Evolutionary conservation across 345 rosid genomes (phyloP), one percentile per base, ranked within the genome.

Genomic region (Theobroma cacao): DNA sequence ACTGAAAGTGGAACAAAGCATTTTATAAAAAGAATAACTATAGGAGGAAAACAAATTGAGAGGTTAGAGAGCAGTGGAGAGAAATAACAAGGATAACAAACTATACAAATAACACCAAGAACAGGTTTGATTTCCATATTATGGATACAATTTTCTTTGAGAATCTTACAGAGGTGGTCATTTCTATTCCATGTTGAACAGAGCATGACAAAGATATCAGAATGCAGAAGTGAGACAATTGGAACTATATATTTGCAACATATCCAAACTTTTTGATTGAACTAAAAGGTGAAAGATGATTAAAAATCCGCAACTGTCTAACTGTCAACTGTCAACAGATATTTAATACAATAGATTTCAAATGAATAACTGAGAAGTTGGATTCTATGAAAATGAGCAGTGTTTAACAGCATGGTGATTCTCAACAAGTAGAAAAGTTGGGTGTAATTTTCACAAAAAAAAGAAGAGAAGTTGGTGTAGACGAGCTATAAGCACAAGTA

Each of bases 1-100:
- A 77, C 97, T 94, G 87, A 72, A 84, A 88, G 73, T 20, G 18
- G 74, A 72, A 79, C 15, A 30, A 48, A 26, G 34, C 11, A 78
- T 40, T 61, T 55, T 80, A 78, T 48, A 62, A 75, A n/a, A 28
- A 59, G 72, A 63, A 81, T 45, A 31, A 34, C 70, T 18, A 56
- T 20, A 15, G 10, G 14, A 47, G 14, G n/a, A 40, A 40, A 41
- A 41, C 45, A n/a, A n/a, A n/a, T 67, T 67, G 31, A 67, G 72
- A 66, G 52, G 34, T 26, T 12, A 36, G 40, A 36, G 30, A 11
- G 45, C 47, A 9, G 15, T 24, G 14, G 15, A 10, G 45, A 64
- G 40, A 47, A 43, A 8, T 69, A 12, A 41, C 0, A n/a, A 40
- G 30, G 72, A 41, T n/a, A n/a, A 13, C 47, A 43, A 41, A 67